These are phyloP conservation scores for Tuber calosporum DNA, from an alignment of 495 filamentous ascomycete species.

Conservation along the genomic window DNA sequence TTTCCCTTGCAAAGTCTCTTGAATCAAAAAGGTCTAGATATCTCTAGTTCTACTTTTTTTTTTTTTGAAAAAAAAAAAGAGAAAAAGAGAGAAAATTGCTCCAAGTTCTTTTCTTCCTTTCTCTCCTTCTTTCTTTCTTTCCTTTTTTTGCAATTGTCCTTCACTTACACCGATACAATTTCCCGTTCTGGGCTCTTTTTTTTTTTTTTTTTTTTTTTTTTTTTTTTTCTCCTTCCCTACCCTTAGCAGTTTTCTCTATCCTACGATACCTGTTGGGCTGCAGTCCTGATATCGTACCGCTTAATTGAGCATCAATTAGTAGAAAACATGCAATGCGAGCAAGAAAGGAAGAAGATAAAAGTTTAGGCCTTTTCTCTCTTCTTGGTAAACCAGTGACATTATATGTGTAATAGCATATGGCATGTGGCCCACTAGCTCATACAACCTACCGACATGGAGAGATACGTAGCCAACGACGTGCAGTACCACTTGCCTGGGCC, in stretches of 20 bases:
- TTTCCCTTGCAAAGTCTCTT: slow-evolving; percentile 1
- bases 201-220: neutral
- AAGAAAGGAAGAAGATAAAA: neutral
- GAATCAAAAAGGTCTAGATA: neutral
- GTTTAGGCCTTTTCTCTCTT: neutral
- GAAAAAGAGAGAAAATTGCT: neutral
- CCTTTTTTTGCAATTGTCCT: neutral
- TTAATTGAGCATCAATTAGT: neutral
- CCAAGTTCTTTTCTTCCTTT: no score
- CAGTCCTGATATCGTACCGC: neutral
- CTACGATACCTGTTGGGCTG: neutral
- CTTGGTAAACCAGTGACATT: neutral
- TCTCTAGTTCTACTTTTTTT: neutral
- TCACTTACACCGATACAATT: slow-evolving; percentile 3
- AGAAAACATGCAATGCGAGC: neutral
- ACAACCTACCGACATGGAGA: neutral
- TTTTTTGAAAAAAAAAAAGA: no score
- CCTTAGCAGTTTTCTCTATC: neutral
- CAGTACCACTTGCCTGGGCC: neutral
- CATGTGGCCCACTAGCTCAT: neutral
- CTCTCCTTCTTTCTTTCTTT: no score
- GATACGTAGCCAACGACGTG: neutral
- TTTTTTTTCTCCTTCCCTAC: neutral
- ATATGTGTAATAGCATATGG: neutral
- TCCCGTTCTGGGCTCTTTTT: neutral